phyloP scores from a whole-genome alignment of 208 protist species.

The Leishmania major region DNA sequence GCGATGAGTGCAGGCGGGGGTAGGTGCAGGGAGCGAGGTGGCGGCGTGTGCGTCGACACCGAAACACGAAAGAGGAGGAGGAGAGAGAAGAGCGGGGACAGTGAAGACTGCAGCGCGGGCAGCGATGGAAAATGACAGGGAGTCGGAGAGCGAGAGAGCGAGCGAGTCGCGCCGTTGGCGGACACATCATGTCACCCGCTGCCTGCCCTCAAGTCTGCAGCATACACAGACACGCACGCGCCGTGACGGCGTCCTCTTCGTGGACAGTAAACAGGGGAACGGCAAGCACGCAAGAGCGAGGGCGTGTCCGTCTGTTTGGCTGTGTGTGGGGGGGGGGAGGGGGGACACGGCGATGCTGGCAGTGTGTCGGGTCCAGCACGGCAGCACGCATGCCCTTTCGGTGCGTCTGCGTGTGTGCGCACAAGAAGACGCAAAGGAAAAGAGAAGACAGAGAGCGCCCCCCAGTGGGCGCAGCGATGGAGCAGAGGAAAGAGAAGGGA shows the following conservation, averaged over 20 bases:
- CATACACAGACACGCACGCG: background rate
- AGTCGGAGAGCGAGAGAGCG: background rate
- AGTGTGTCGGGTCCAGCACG: background rate
- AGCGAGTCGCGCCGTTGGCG: background rate
- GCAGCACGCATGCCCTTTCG: background rate
- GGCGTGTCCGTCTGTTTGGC: background rate
- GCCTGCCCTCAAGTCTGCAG: background rate
- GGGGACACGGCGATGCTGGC: background rate
- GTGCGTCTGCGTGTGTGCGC: background rate
- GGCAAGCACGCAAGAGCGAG: background rate
- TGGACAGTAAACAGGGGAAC: background rate
- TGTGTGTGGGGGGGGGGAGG: background rate
- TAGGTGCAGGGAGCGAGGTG: background rate
- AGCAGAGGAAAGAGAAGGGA: background rate
- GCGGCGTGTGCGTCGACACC: background rate
- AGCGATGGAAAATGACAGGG: background rate
- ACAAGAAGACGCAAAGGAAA: background rate
- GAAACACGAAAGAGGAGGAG: conserved; percentile 1
- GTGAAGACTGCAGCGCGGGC: background rate
- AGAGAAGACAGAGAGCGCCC: conserved; percentile 2
- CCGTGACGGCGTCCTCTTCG: background rate
- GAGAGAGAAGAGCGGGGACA: background rate
- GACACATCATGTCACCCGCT: background rate
- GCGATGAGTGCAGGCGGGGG: background rate
- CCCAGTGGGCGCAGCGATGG: background rate